Base-by-base conservation (phyloP, 805 yeast genomes). In the Yarrowia sp. region DNA sequence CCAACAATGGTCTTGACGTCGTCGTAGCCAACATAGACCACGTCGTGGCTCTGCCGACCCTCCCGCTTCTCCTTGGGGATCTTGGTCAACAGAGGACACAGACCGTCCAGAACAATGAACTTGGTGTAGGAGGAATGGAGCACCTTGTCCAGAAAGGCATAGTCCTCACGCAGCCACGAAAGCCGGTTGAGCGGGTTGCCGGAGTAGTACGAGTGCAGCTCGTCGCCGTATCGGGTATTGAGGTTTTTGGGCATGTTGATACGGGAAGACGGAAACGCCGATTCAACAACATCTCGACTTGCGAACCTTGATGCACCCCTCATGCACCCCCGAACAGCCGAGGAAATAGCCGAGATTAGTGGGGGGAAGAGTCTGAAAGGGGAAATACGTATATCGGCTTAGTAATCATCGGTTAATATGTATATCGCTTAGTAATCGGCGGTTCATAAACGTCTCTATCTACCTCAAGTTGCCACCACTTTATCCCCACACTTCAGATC, bases 131-230 rank as follows among this genome's bases (percentile, higher is more conserved):
- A 78, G 69, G 84, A 85, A 24, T 70, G 70, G 19, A 84, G 75
- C 6, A 87, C 84, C 47, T 74, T 73, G 60, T 77, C 70, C 40
- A 89, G 81, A 71, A 87, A 87, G 36, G 79, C 82, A 17, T 76
- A 53, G 73, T 88, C 85, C 30, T 84, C 84, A 43, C 94, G 78
- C 61, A 88, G 77, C 71, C 87, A 89, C 17, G 89, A 84, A 7
- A 89, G 85, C 68, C 94, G 77, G 75, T 88, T 87, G 68, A 89
- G 78, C 7, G 84, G 85, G 69, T 81, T 85, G 15, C 82, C 82
- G 20, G 86, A 83, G 71, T 80, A 85, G 70, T 79, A 79, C 30
- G 78, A 76, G 58, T 36, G 17, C 15, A 71, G 65, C 64, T 78
- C 80, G 15, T 71, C 68, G 13, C 80, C 80, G 65, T 69, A 73